These are phyloP conservation scores for Phialophora tarda DNA, from an alignment of 2,329 filamentous ascomycete species.

Conservation along the genomic window DNA sequence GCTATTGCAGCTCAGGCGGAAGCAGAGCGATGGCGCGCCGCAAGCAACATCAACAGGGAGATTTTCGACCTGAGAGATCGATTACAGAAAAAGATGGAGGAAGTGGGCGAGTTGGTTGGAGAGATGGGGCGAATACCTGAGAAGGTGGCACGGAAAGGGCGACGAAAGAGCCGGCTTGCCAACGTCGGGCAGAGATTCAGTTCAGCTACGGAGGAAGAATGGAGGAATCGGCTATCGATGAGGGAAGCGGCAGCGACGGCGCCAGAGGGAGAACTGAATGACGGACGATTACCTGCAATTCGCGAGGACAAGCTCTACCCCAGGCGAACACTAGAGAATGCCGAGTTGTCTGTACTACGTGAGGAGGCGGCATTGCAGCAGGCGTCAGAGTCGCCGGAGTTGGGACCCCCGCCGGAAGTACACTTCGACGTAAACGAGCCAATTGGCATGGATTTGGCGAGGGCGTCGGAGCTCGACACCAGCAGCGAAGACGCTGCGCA, in stretches of 20 bases:
- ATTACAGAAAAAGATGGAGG: slow-evolving; percentile 62
- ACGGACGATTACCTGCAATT: slow-evolving; percentile 62
- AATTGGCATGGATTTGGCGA: slow-evolving; percentile 51
- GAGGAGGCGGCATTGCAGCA: slow-evolving; percentile 38
- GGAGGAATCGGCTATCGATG: slow-evolving; percentile 34
- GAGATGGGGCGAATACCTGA: slow-evolving; percentile 55
- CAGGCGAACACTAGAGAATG: slow-evolving; percentile 58
- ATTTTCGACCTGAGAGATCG: slow-evolving; percentile 60
- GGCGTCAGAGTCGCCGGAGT: slow-evolving; percentile 43
- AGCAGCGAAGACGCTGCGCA: slow-evolving; percentile 45
- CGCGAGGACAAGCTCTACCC: slow-evolving; percentile 65
- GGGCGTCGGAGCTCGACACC: slow-evolving; percentile 36
- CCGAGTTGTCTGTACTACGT: slow-evolving; percentile 46
- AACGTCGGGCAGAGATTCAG: slow-evolving; percentile 18
- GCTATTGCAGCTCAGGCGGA: slow-evolving; percentile 63
- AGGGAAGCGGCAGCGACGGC: slow-evolving; percentile 36
- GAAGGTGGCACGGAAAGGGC: slow-evolving; percentile 26
- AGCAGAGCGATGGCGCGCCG: slow-evolving; percentile 55
- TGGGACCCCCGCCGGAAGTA: slow-evolving; percentile 57
- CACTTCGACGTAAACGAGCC: slow-evolving; percentile 57
- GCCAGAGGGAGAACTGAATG: slow-evolving; percentile 41
- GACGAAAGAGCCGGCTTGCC: slow-evolving; percentile 32
- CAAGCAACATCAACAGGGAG: slow-evolving; percentile 52
- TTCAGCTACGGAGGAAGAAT: slow-evolving; percentile 43
- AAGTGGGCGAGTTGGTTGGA: slow-evolving; percentile 60